Conservation (phyloP, 2,329 filamentous ascomycete genomes). For the Exophiala mesophila region DNA sequence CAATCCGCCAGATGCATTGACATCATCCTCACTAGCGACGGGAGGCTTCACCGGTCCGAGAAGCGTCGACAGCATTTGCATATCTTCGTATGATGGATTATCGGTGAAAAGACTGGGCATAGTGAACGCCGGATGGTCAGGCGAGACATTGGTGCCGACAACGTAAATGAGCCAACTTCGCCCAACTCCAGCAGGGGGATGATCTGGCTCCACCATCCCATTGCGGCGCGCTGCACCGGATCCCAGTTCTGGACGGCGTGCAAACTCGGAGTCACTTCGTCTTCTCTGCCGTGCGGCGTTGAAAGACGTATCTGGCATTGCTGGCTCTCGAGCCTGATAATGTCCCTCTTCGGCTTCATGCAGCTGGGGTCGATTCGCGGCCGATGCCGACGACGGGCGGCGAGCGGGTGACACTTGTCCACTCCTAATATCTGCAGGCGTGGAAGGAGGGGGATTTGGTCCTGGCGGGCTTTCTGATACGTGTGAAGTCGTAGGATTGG, state of each 20-base stretch:
- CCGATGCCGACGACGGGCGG: constrained; percentile 45
- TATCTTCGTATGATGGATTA: constrained; percentile 66
- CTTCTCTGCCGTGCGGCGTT: constrained; percentile 49
- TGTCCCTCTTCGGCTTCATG: constrained; percentile 36
- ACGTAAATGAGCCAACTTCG: constrained; percentile 70
- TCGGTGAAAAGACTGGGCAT: constrained; percentile 67
- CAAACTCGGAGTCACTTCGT: constrained; percentile 56
- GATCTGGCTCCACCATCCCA: constrained; percentile 59
- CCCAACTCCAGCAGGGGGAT: constrained; percentile 45
- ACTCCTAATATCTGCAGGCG: constrained; percentile 56
- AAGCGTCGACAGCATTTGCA: constrained; percentile 63
- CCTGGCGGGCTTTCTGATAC: constrained; percentile 54
- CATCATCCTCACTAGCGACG: constrained; percentile 60
- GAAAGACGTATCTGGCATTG: constrained; percentile 31
- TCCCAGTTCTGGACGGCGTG: constrained; percentile 52
- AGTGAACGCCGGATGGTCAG: constrained; percentile 65
- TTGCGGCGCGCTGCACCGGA: constrained; percentile 59
- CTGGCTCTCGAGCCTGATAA: constrained; percentile 30
- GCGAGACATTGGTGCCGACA: constrained; percentile 63
- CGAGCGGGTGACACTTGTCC: constrained; percentile 47
- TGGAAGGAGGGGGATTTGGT: constrained; percentile 59
- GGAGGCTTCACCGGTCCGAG: constrained; percentile 65
- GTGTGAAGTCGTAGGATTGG: constrained; percentile 28
- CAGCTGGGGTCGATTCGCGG: constrained; percentile 34
- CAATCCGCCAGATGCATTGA: constrained; percentile 57